Conservation (phyloP, 768 basidiomycete genomes). For the Erythrobasidium yunnanense region DNA sequence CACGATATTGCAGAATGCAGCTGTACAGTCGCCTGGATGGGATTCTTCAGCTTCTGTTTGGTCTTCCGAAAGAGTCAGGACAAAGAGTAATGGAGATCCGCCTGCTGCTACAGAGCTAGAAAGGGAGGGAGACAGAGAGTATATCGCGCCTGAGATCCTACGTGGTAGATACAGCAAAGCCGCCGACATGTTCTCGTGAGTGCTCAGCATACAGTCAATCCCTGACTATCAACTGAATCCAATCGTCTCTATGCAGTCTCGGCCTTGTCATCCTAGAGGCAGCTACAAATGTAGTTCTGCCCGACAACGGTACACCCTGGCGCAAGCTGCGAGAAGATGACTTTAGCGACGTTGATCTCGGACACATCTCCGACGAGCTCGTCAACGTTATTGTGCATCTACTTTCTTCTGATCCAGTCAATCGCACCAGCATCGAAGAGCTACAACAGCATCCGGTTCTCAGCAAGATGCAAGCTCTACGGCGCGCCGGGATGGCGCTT, state of each 20-base stretch:
- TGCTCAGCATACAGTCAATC: constrained; percentile 20
- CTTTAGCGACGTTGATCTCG: constrained; percentile 65
- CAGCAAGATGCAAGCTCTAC: constrained; percentile 8
- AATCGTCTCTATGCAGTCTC: constrained; percentile 50
- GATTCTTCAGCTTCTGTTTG: constrained; percentile 41
- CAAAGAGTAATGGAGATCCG: constrained; percentile 33
- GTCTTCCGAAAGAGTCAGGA: constrained; percentile 27
- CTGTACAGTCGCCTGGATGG: constrained; percentile 33
- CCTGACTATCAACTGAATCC: not conserved
- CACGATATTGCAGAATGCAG: constrained; percentile 35
- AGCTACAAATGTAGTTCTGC: constrained; percentile 88
- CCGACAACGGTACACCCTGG: constrained; percentile 92
- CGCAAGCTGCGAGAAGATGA: constrained; percentile 82
- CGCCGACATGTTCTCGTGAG: constrained; percentile 93
- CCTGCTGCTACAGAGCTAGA: constrained; percentile 48
- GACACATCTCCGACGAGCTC: constrained; percentile 53
- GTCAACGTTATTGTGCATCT: constrained; percentile 59
- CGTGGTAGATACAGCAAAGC: constrained; percentile 82
- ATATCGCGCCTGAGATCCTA: constrained; percentile 90
- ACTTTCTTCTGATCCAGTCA: constrained; percentile 61
- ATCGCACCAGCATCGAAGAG: constrained; percentile 51
- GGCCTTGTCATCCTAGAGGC: constrained; percentile 94
- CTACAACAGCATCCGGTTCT: constrained; percentile 59
- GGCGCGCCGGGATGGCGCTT: constrained; percentile 13
- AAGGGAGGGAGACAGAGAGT: constrained; percentile 91